A percentile compares a stretch with the other conserved stretches of the same genome.
Conservation (phyloP, 768 basidiomycete species). For the Obba rivulosa region DNA sequence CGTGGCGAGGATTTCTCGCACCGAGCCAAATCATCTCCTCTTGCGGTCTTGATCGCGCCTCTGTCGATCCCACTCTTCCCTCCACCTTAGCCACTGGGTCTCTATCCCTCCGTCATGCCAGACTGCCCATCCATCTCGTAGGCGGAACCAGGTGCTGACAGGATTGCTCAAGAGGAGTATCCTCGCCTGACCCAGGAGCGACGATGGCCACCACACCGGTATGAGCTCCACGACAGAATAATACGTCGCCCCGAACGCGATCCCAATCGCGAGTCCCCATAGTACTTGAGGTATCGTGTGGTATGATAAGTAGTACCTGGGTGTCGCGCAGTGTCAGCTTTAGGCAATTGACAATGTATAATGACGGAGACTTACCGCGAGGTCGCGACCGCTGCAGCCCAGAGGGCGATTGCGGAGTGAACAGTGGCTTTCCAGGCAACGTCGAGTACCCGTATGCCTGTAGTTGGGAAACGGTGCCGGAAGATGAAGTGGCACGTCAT, state of each 20-base stretch:
- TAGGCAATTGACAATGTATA: not conserved
- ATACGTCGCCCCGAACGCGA: conserved; percentile 42
- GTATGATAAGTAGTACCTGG: conserved; percentile 66
- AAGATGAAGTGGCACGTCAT: conserved; percentile 67
- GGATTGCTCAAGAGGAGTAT: conserved; percentile 48
- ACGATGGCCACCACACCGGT: conserved; percentile 48
- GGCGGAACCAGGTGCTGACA: conserved; percentile 56
- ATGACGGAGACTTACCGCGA: conserved; percentile 49
- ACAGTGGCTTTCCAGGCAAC: conserved; percentile 39
- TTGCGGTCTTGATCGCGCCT: not conserved
- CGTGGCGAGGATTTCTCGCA: too few species aligned
- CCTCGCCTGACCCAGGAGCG: conserved; percentile 47
- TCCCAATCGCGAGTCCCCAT: conserved; percentile 71
- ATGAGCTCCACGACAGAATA: conserved; percentile 57
- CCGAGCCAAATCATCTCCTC: too few species aligned
- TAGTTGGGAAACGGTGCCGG: conserved; percentile 57
- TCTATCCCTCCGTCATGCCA: conserved; percentile 79
- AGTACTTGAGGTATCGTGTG: conserved; percentile 68
- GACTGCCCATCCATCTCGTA: conserved; percentile 79
- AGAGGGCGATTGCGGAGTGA: conserved; percentile 45
- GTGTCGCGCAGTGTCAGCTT: not conserved
- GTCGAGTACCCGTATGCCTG: conserved; percentile 49
- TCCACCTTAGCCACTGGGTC: conserved; percentile 67
- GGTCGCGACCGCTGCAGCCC: conserved; percentile 69
- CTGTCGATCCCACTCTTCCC: conserved; percentile 46